Base-by-base conservation (phyloP, 495 filamentous ascomycete genomes). In the Pseudoneurospora amorphoporcata region DNA sequence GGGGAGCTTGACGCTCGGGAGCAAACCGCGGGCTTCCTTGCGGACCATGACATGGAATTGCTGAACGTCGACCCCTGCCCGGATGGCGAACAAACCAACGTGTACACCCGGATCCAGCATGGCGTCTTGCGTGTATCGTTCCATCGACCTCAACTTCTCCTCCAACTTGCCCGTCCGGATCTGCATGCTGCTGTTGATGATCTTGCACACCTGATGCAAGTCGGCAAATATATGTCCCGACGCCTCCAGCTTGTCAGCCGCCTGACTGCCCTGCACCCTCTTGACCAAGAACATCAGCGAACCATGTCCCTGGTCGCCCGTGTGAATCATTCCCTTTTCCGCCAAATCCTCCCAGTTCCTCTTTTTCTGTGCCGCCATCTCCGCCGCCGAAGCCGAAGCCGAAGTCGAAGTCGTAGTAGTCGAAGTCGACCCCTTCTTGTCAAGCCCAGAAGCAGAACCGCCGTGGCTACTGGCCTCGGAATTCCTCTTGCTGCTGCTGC, bases 271-370 rank as follows among this genome's bases (percentile, higher is more conserved):
- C 38, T 87, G 84, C 3, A 92, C 83, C 41, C 85, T 85, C 16
- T 90, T 90, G n/a, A 94, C 90, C 29, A 95, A 85, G 73, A 96
- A 94, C 74, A 97, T 87, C 68, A 94, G 80, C 70, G 94, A 91
- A 6, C 93, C 93, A 69, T 87, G 89, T 7, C 90, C 88, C 23
- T 81, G 85, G 39, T 23, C 68, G 47, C 17, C 72, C 81, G 69
- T 43, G 82, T 69, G 81, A 69, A 68, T 76, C 74, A 73, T 37
- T 1, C 77, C 81, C 70, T 79, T 79, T 71, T 81, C 79, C 2
- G 72, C 77, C 39, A 77, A 9, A 40, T 78, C 75, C 16, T 75
- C 65, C 14, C 65, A 19, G 35, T 37, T 37, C 35, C 0, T 37
- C 0, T 71, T 58, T 69, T 14, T 58, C 4, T 71, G 47, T 17